Conservation (phyloP, 768 basidiomycete species). For the Boletus coccyginus region DNA sequence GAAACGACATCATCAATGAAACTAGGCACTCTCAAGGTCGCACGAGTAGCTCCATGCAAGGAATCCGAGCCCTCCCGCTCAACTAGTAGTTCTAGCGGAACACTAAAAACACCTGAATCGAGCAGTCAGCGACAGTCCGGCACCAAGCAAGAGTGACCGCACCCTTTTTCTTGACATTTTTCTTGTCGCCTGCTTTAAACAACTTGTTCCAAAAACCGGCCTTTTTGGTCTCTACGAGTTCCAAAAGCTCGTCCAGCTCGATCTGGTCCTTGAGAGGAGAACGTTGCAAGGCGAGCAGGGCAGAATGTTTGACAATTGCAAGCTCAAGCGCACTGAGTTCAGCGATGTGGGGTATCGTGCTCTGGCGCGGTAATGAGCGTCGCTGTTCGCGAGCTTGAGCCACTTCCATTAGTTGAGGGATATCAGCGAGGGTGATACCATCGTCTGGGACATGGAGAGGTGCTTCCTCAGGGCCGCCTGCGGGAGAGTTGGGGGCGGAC, state of each 20-base stretch:
- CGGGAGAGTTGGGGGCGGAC: conserved; percentile 67
- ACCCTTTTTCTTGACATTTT: conserved; percentile 89
- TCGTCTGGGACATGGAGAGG: conserved; percentile 55
- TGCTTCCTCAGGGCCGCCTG: conserved; percentile 46
- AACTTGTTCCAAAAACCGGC: conserved; percentile 94
- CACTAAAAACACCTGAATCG: conserved; percentile 79
- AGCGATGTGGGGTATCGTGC: conserved; percentile 77
- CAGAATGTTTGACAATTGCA: conserved; percentile 89
- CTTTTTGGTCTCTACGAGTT: conserved; percentile 91
- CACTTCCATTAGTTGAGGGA: conserved; percentile 88
- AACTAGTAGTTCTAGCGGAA: conserved; percentile 89
- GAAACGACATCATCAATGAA: conserved; percentile 98
- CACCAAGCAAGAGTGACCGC: conserved; percentile 18
- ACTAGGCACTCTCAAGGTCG: conserved; percentile 85
- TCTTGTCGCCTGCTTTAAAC: conserved; percentile 90
- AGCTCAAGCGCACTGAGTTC: conserved; percentile 83
- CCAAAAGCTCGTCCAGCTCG: conserved; percentile 90
- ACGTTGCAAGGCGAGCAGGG: conserved; percentile 74
- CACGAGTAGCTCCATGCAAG: conserved; percentile 81
- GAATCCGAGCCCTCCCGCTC: conserved; percentile 97
- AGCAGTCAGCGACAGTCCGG: conserved; percentile 8
- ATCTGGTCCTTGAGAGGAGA: conserved; percentile 79
- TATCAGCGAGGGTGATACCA: conserved; percentile 89
- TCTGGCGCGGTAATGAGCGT: conserved; percentile 76
- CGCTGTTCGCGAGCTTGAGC: conserved; percentile 89